Evolutionary conservation across 2,329 filamentous ascomycete genomes (phyloP).

Genomic region (Pseudogymnoascus sp.): DNA sequence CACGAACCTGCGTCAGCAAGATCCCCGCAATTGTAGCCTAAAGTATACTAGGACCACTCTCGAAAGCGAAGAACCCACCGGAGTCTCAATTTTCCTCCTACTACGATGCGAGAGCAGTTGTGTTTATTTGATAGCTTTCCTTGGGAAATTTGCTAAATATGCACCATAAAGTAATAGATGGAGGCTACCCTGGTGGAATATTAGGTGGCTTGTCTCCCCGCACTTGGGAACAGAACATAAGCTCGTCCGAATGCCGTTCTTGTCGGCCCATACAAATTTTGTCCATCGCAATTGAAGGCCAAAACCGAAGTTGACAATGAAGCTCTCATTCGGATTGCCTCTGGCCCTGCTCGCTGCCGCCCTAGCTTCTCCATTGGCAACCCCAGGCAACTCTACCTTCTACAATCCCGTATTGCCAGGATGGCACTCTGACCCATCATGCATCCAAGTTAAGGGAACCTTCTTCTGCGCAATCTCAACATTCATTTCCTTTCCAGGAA

Average conservation of each 20-base stretch:
- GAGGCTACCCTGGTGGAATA: not conserved
- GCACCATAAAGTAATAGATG: not conserved
- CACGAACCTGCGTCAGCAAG: not conserved
- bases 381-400: not conserved
- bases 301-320: not conserved
- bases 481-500: constrained; percentile 55
- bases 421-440: constrained; percentile 53
- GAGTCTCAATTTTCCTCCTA: not conserved
- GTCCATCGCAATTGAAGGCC: not conserved
- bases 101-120: not conserved
- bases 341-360: constrained; percentile 15
- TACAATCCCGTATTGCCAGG: constrained; percentile 29
- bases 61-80: not conserved
- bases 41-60: not conserved
- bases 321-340: not conserved
- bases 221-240: not conserved
- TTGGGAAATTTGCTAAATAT: not conserved
- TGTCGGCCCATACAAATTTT: not conserved
- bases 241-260: not conserved
- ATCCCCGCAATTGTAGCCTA: not conserved
- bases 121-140: not conserved
- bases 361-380: constrained; percentile 21
- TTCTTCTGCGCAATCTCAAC: constrained; percentile 56
- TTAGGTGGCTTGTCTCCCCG: not conserved
- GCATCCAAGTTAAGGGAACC: constrained; percentile 39